Evolutionary conservation across 1,284 basidiomycete species (phyloP), one percentile per base, ranked within the genome.

Genomic region (Pseudozyma tsukubaensis): DNA sequence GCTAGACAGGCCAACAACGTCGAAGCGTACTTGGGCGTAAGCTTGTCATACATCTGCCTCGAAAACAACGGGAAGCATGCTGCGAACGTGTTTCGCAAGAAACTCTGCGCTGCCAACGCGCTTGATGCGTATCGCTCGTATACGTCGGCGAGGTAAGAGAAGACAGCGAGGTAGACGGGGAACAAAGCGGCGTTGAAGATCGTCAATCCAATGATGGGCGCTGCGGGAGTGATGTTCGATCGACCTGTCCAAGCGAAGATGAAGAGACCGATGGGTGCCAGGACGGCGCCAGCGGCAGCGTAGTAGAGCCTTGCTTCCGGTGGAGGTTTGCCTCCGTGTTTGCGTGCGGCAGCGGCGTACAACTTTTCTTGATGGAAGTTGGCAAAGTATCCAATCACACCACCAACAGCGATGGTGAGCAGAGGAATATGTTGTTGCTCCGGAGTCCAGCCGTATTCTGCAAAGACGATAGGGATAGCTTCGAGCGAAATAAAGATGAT

Each of bases 331-430:
- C 86, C 86, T 1, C 80, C 74, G n/a, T 85, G 76, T 45, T 56
- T 63, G 37, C 54, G 43, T 12, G 68, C 68, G 3, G 70, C 42
- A 13, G 58, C 50, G 1, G 69, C 72, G 36, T 79, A 81, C 14
- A 79, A 60, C 44, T 69, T 59, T 18, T 79, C 79, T 43, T 81
- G 79, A 80, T 85, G 61, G 51, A 83, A 62, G 83, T 93, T 91
- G 43, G 90, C 89, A 24, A 91, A 77, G 42, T 91, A 90, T 0
- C 92, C 93, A 42, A 93, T 75, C 45, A 42, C 34, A 56, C 74
- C 78, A 19, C 80, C 79, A 6, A 79, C 68, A 10, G 68, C 76
- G 21, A 79, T 70, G 49, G 66, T 61, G 35, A 80, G 68, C 4
- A 81, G 62, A 4, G 74, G 72, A 43, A 74, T 19, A 34, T 72